These are phyloP conservation scores for Sugiyamaella marilandica DNA, from an alignment of 805 yeast species.

Conservation along the genomic window DNA sequence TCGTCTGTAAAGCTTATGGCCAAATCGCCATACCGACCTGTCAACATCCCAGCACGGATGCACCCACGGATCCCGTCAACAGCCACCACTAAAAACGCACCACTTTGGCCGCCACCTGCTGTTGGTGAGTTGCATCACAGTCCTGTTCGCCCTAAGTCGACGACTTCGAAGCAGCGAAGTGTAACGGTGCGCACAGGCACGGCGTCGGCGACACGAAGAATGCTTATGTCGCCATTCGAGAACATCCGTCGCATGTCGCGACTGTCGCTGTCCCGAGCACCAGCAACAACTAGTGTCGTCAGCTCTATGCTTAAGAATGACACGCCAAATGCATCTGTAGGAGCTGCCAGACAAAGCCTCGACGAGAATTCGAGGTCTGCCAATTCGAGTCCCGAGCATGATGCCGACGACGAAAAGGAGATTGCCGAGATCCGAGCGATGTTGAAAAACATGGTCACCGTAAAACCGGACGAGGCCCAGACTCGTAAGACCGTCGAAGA, in stretches of 20 bases:
- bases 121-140: not conserved
- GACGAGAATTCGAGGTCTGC: not conserved
- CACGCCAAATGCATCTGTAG: no score
- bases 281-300: not conserved
- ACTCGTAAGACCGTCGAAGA: constrained; percentile 9
- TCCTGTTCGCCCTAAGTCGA: constrained; percentile 17
- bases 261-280: not conserved
- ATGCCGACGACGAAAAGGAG: not conserved
- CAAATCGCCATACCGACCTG: constrained; percentile 19
- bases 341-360: not conserved
- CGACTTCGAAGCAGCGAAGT: constrained; percentile 14
- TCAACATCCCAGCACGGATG: constrained; percentile 17
- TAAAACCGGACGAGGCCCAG: constrained; percentile 8
- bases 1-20: not conserved
- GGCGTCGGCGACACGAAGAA: constrained; percentile 19
- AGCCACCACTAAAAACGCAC: not conserved
- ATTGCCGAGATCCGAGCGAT: constrained; percentile 10
- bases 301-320: no score
- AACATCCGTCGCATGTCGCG: constrained; percentile 11
- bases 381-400: not conserved
- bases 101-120: not conserved
- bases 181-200: not conserved
- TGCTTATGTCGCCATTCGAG: constrained; percentile 20
- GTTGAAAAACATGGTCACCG: constrained; percentile 16
- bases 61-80: constrained; percentile 11